Base-by-base conservation (phyloP, 768 basidiomycete species). In the Phlebiopsis gigantea region DNA sequence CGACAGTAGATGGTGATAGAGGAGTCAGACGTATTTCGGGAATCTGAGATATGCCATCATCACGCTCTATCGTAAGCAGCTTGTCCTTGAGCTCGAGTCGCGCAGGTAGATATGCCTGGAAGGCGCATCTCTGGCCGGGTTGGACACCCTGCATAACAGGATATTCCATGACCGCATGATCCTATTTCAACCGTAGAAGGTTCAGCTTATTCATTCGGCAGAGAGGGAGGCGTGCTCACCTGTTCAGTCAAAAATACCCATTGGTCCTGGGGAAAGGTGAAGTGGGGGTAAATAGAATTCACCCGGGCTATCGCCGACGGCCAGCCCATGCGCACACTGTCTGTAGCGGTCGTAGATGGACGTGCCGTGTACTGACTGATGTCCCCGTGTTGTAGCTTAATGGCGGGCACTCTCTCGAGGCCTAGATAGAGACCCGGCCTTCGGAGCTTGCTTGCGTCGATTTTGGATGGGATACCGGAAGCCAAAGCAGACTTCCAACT, bases 241-340 rank as follows among this genome's bases (percentile, higher is more conserved):
- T 56, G 44, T 31, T 58, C 61, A 5, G 57, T 58, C 48, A 61
- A 48, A 5, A 58, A 19, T 21, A 61, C 57, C 61, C 61, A 61
- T 17, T 57, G 57, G 34, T 61, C 57, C 31, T 52, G 53, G 22
- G 26, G 31, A 46, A 58, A 61, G 3, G 8, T 24, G 9, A 17
- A 17, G 47, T 55, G 8, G 9, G 61, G 54, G 29, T 55, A 49
- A 29, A 24, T 22, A 41, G 53, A 49, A 41, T 58, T 61, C 47
- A 61, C 58, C 34, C 58, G 54, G 24, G 44, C 54, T 19, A 52
- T 26, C 19, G 14, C 34, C 52, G 41, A 26, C 4, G 54, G 43
- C 47, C 41, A 28, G n/a, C 48, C 57, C 4, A 41, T 42, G 4
- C 21, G 7, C 48, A 31, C 19, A 42, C 22, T n/a, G 25, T 17